Evolutionary conservation across 1,139 yeast genomes (phyloP), one percentile per base, ranked within the genome.

Genomic region (Scheffersomyces cryptocercus): DNA sequence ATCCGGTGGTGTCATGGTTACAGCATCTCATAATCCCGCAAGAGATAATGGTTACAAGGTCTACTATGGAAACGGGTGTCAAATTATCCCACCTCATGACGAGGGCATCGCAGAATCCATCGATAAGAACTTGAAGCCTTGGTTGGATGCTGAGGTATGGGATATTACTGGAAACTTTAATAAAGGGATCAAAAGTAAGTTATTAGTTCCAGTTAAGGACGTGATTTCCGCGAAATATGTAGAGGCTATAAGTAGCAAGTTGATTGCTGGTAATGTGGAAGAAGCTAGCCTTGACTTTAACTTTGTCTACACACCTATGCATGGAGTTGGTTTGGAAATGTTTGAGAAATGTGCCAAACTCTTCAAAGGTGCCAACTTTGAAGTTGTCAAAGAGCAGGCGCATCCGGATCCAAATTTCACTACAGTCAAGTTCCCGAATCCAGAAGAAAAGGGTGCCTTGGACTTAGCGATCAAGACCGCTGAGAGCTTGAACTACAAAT

Each of bases 11-110:
- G 87, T 93, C 2, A 93, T 93, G 98, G 82, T 93, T 56, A 95
- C 99, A 2, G 99, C 99, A 0, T 88, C 97, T 1, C 99, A 93
- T 64, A 93, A 93, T 57, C 98, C 98, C 0, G 56, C 93, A 11
- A 73, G 75, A 50, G 98, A 91, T 61, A 93, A 93, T 58, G 99
- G 99, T 0, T 93, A 89, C 67, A 93, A 93, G 59, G 98, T 93
- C 0, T 91, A 93, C 68, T 89, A 95, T 80, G 73, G 77, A 12
- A 93, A 93, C 58, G 98, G 97, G 5, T 91, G 98, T 62, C 98
- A 93, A 62, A 93, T 93, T 50, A 89, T 91, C 39, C 95, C 97
- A 1, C 98, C 98, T 0, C 88, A 85, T 58, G 98, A 93, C 58
- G 55, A 59, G 4, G 83, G 77, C 1, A 93, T 93, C 52, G 91